Percentiles rank a stretch among this genome's conserved stretches.
Evolutionary conservation across 805 yeast genomes (phyloP).

Genomic region (Kodamaea kaohsiungensis): DNA sequence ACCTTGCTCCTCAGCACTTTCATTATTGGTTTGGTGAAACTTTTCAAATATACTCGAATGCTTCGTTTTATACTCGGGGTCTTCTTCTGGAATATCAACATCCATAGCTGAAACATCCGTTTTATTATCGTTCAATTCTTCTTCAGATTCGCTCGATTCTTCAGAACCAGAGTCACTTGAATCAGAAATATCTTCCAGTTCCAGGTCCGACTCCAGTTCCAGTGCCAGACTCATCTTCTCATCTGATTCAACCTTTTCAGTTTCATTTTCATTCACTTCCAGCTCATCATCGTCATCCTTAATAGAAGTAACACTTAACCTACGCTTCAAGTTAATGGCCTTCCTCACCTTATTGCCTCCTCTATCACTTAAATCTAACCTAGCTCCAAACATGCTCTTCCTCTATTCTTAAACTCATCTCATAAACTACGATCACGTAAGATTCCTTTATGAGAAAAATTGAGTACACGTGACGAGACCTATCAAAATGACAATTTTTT

Average conservation of each 20-base stretch:
- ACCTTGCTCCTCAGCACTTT: constrained; percentile 28
- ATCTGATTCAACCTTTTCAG: constrained; percentile 3
- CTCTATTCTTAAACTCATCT: constrained; percentile 4
- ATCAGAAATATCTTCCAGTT: constrained; percentile 9
- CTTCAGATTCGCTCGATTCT: constrained; percentile 3
- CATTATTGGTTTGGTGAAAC: constrained; percentile 22
- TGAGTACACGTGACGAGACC: not conserved
- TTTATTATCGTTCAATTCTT: not conserved
- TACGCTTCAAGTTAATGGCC: constrained; percentile 19
- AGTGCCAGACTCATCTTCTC: constrained; percentile 3
- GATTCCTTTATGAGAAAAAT: constrained; percentile 1
- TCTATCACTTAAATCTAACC: constrained; percentile 35
- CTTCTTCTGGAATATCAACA: constrained; percentile 8
- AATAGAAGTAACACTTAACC: constrained; percentile 11
- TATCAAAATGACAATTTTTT: too few species aligned
- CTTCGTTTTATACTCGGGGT: constrained; percentile 20
- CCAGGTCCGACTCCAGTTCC: constrained; percentile 4
- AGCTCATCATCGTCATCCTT: constrained; percentile 18
- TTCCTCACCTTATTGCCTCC: constrained; percentile 7
- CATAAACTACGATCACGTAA: constrained; percentile 2
- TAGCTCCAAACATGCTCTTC: constrained; percentile 58
- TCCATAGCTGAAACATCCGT: not conserved
- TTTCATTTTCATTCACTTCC: constrained; percentile 2
- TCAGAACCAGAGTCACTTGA: constrained; percentile 20
- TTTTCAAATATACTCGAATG: constrained; percentile 23